Percentiles rank a stretch among this genome's conserved stretches.
Evolutionary conservation across 1,284 basidiomycete genomes (phyloP).

Genomic region (Athelia psychrophila): DNA sequence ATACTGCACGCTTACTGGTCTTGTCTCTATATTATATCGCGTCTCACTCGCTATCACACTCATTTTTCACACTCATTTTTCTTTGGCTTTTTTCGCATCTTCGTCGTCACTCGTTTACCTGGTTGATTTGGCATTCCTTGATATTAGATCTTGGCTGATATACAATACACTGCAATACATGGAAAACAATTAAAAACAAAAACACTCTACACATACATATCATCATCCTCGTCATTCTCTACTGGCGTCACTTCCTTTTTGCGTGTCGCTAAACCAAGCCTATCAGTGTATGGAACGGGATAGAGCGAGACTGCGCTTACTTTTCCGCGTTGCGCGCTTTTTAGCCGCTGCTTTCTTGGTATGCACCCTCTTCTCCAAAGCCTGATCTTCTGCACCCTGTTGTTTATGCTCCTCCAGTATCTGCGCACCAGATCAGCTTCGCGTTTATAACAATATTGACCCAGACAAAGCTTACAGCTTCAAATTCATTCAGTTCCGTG

Average conservation of each 20-base stretch:
- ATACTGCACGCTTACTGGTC: too few relatives aligned
- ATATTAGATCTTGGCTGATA: background rate
- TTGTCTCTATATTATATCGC: background rate
- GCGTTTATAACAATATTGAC: conserved; percentile 7
- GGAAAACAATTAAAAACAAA: background rate
- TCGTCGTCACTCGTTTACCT: background rate
- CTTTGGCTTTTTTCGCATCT: background rate
- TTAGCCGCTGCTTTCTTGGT: conserved; percentile 80
- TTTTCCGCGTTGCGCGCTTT: conserved; percentile 50
- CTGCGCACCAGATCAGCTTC: conserved; percentile 32
- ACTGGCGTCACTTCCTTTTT: conserved; percentile 19
- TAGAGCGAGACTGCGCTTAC: conserved; percentile 24
- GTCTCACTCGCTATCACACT: conserved; percentile 5
- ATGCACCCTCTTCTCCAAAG: conserved; percentile 80
- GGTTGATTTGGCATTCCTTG: background rate
- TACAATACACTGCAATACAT: conserved; percentile 2
- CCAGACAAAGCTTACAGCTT: conserved; percentile 47
- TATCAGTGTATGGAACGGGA: background rate
- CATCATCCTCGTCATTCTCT: conserved; percentile 18
- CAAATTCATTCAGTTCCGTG: conserved; percentile 87
- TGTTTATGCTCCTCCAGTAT: conserved; percentile 81
- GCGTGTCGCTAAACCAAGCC: conserved; percentile 16
- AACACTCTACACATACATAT: conserved; percentile 22
- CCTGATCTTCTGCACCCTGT: conserved; percentile 91
- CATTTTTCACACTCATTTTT: background rate